phyloP scores from a whole-genome alignment of 2,329 filamentous ascomycete genomes.

The Venturia effusa region DNA sequence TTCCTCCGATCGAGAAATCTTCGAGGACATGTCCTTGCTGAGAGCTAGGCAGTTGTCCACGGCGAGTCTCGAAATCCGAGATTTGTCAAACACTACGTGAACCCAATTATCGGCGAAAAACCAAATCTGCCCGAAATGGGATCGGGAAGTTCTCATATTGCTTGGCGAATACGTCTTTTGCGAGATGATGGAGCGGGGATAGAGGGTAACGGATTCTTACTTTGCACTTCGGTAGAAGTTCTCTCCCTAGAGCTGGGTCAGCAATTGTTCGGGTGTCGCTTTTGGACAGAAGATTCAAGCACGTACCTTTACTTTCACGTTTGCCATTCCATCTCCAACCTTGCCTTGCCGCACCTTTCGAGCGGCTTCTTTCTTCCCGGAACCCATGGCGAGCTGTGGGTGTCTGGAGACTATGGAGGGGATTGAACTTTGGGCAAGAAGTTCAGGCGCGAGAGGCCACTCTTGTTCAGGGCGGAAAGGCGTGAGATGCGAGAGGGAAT shows the following conservation, averaged over 20 bases:
- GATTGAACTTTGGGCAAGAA: background rate
- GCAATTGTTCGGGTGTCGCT: background rate
- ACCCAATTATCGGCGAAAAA: background rate
- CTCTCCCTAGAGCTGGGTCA: slow-evolving; percentile 49
- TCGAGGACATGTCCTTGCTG: too few species aligned
- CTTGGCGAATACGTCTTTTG: background rate
- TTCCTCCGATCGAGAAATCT: background rate
- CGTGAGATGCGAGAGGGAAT: background rate
- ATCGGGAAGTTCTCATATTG: background rate
- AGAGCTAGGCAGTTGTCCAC: too few species aligned
- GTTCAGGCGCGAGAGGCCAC: background rate
- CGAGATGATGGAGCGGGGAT: background rate
- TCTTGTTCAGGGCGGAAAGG: background rate
- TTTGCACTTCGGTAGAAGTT: slow-evolving; percentile 95
- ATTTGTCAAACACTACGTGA: background rate
- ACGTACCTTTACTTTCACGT: slow-evolving; percentile 64
- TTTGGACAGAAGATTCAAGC: background rate
- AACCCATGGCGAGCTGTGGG: slow-evolving; percentile 53
- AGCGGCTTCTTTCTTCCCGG: slow-evolving; percentile 79
- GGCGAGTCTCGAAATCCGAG: background rate
- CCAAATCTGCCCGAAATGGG: background rate
- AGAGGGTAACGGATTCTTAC: slow-evolving; percentile 36
- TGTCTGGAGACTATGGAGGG: background rate
- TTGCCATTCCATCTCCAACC: slow-evolving; percentile 74
- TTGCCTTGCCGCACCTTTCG: slow-evolving; percentile 80